Percentiles rank a stretch among this genome's conserved stretches.
phyloP scores from a whole-genome alignment of 257 asterid species.

The Nicotiana sylvestris region DNA sequence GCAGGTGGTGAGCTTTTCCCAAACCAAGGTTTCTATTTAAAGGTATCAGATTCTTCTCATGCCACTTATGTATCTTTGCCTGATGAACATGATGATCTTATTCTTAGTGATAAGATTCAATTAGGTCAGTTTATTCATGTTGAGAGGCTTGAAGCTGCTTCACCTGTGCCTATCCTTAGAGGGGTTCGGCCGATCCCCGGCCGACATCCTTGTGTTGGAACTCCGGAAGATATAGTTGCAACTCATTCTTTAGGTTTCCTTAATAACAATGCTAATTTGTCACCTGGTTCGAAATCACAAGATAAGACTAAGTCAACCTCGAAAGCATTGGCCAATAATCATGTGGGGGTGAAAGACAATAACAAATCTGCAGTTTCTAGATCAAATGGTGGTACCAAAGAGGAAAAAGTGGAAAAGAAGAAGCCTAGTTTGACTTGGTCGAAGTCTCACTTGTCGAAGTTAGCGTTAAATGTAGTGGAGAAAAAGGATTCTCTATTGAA shows the following conservation, averaged over 20 bases:
- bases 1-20: constrained; percentile 96
- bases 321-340: constrained; percentile 24
- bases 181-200: constrained; percentile 91
- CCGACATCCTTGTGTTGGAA: constrained; percentile 95
- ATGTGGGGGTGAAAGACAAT: constrained; percentile 36
- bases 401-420: constrained; percentile 50
- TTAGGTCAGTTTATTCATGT: constrained; percentile 92
- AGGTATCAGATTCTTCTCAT: constrained; percentile 98
- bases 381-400: constrained; percentile 36
- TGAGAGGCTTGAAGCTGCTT: constrained; percentile 86
- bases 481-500: constrained; percentile 56
- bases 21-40: constrained; percentile 88
- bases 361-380: constrained; percentile 31
- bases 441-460: constrained; percentile 75
- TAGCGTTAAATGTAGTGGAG: constrained; percentile 49
- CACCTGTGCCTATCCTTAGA: constrained; percentile 85
- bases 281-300: constrained; percentile 36
- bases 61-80: constrained; percentile 95
- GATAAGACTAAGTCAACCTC: constrained; percentile 38
- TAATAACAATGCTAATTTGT: constrained; percentile 41
- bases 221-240: constrained; percentile 89
- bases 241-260: constrained; percentile 85
- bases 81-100: constrained; percentile 88
- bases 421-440: constrained; percentile 59
- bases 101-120: constrained; percentile 90